Evolutionary conservation across 257 asterid genomes (phyloP).

Genomic region (Gentiana macrophylla): DNA sequence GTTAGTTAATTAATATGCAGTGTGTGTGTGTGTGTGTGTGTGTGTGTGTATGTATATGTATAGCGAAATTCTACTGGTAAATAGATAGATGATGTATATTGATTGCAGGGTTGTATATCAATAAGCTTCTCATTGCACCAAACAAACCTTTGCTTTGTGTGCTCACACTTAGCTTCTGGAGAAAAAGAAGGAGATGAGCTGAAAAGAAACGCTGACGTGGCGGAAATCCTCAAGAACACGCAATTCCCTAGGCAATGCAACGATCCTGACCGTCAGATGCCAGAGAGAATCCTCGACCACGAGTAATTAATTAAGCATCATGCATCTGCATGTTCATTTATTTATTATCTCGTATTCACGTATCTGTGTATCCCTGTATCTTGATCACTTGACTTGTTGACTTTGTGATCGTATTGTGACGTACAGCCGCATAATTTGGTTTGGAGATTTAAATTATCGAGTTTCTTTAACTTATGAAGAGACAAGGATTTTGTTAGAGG

Average conservation of each 20-base stretch:
- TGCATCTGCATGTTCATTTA: too few species aligned
- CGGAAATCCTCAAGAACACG: slow-evolving; percentile 61
- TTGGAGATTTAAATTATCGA: slow-evolving; percentile 90
- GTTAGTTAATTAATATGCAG: slow-evolving; percentile 15
- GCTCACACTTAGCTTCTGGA: slow-evolving; percentile 94
- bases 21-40: too few species aligned
- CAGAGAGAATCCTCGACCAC: slow-evolving; percentile 56
- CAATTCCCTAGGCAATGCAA: slow-evolving; percentile 54
- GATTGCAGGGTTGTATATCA: slow-evolving; percentile 76
- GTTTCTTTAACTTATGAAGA: slow-evolving; percentile 77
- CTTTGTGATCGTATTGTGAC: not conserved
- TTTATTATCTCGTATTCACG: too few species aligned
- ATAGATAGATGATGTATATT: not conserved
- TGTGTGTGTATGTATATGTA: too few species aligned
- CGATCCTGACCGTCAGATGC: slow-evolving; percentile 28
- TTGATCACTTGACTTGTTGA: not conserved
- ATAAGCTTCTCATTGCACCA: slow-evolving; percentile 78
- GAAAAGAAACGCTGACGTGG: slow-evolving; percentile 64
- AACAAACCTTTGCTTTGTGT: slow-evolving; percentile 83
- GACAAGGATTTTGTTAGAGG: slow-evolving; percentile 55
- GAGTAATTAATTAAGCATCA: slow-evolving; percentile 37
- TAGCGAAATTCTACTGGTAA: too few species aligned
- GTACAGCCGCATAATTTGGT: slow-evolving; percentile 80
- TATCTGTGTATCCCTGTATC: too few species aligned
- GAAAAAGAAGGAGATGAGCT: slow-evolving; percentile 92